Evolutionary conservation across 1,139 yeast genomes (phyloP), one percentile per base, ranked within the genome.

Genomic region (Nakaseomyces bracarensis): DNA sequence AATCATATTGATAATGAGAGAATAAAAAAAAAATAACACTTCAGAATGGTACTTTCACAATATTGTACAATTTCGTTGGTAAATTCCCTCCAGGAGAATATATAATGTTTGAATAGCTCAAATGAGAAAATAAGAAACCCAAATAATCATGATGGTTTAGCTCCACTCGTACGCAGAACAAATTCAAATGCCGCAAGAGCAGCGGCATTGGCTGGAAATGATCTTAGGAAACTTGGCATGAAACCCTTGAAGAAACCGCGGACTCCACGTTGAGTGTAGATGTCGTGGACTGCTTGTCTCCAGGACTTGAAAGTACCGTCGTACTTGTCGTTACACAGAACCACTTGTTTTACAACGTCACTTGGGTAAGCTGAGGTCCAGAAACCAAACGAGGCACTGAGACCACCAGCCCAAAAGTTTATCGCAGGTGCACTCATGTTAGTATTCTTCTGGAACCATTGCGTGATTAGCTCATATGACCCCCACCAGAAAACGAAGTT

Each of bases 401-500:
- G 65, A 0, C 96, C 96, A 20, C 96, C 96, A 10, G 91, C 76
- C 95, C 95, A 85, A 64, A 86, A 86, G 58, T 85, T 86, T 46
- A 84, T 72, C 1, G 87, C 68, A 1, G 91, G 77, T 38, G 73
- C 73, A 40, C 80, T 75, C 69, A 83, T 54, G 30, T 67, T 61
- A 1, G 95, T 84, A 51, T 82, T 69, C 10, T 70, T 67, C 49
- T 75, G 72, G 61, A 86, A 79, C 69, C 73, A 79, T 43, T 73
- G 71, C 9, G 93, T 83, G 58, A 85, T 74, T 10, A 85, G 47
- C 55, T 86, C 95, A 58, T 86, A 86, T 0, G 94, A 79, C 2
- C 95, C 95, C 96, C 96, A 87, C 93, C 95, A 86, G 48, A 84
- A 84, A 33, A 84, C 70, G 57, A 87, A 87, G 64, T 84, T 84